A percentile compares a stretch with the other conserved stretches of the same genome.
Evolutionary conservation across 2,329 filamentous ascomycete species (phyloP).

Genomic region (Colletotrichum nymphaeae): DNA sequence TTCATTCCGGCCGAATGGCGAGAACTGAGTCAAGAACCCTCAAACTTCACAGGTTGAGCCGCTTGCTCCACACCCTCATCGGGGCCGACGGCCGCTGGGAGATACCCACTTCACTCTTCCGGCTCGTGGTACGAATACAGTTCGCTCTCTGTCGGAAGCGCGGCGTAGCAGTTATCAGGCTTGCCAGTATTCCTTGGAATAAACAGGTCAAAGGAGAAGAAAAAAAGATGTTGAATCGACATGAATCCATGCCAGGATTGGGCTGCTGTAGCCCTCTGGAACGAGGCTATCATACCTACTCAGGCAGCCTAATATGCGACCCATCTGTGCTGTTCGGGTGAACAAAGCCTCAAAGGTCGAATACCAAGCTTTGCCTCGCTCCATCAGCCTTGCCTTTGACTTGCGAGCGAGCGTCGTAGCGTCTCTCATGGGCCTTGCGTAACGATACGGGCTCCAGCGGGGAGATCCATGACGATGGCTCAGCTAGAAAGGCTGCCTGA

Average conservation of each 20-base stretch:
- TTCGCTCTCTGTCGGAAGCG: neutral
- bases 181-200: neutral
- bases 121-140: neutral
- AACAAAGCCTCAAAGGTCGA: neutral
- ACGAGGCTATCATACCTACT: neutral
- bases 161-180: neutral
- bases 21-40: constrained; percentile 22
- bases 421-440: constrained; percentile 2
- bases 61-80: constrained; percentile 26
- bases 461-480: constrained; percentile 23
- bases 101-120: neutral
- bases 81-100: constrained; percentile 13
- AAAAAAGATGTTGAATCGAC: neutral
- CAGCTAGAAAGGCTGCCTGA: constrained; percentile 13
- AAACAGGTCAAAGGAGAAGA: too few relatives aligned
- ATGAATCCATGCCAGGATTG: neutral
- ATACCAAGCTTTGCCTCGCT: constrained; percentile 9
- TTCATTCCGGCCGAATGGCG: constrained; percentile 28
- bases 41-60: constrained; percentile 17
- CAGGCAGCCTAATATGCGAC: neutral
- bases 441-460: neutral
- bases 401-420: constrained; percentile 3
- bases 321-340: neutral
- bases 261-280: neutral
- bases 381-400: neutral